phyloP scores from a whole-genome alignment of 345 rosid genomes.

The Noccaea caerulescens region DNA sequence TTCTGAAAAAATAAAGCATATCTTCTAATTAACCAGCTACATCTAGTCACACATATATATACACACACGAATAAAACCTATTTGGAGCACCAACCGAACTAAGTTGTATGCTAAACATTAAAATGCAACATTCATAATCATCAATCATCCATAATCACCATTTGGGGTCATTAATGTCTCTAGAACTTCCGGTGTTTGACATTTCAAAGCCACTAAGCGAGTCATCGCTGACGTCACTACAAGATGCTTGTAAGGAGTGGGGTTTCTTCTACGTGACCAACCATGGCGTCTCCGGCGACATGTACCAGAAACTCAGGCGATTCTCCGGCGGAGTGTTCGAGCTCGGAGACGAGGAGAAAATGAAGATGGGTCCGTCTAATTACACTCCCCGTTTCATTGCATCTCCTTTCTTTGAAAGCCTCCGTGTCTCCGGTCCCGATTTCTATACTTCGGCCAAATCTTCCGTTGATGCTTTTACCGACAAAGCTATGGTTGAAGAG shows the following conservation, averaged over 20 bases:
- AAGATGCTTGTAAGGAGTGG: slow-evolving; percentile 73
- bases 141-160: slow-evolving; percentile 18
- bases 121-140: slow-evolving; percentile 20
- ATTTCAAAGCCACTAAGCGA: slow-evolving; percentile 57
- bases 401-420: slow-evolving; percentile 84
- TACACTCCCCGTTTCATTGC: slow-evolving; percentile 88
- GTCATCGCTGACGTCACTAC: slow-evolving; percentile 52
- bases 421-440: slow-evolving; percentile 73
- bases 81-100: slow-evolving; percentile 16
- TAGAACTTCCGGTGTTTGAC: slow-evolving; percentile 69
- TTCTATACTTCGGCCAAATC: slow-evolving; percentile 62
- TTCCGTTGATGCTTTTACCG: slow-evolving; percentile 54
- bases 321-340: slow-evolving; percentile 53
- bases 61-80: slow-evolving; percentile 25
- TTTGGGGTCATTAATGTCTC: slow-evolving; percentile 24
- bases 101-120: slow-evolving; percentile 25
- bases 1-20: background rate
- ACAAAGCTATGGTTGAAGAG: slow-evolving; percentile 46
- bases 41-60: background rate
- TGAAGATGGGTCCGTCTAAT: slow-evolving; percentile 63
- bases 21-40: slow-evolving; percentile 12
- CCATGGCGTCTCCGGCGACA: slow-evolving; percentile 60
- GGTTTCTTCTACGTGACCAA: slow-evolving; percentile 77
- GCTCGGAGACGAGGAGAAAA: slow-evolving; percentile 55
- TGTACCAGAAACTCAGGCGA: slow-evolving; percentile 48